phyloP scores from a whole-genome alignment of 176 grass and related monocot species.

The Carex parvula region DNA sequence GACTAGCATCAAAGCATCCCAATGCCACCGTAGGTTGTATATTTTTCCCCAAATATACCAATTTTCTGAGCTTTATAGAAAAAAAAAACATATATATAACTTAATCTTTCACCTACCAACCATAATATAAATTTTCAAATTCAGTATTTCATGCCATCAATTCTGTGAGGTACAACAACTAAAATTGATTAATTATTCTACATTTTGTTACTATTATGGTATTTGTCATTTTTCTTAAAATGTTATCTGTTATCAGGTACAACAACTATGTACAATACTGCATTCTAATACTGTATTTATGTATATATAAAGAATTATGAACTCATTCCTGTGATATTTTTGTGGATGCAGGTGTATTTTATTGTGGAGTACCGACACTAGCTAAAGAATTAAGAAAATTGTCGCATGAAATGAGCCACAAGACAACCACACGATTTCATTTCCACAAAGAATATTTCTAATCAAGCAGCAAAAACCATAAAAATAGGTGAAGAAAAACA shows the following conservation, averaged over 20 bases:
- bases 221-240: neutral
- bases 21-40: constrained; percentile 79
- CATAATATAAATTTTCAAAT: neutral
- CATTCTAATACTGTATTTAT: neutral
- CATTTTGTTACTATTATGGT: neutral
- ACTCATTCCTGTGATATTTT: neutral
- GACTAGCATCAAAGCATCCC: constrained; percentile 76
- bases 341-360: constrained; percentile 72
- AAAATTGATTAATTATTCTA: neutral
- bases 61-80: neutral
- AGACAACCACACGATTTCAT: constrained; percentile 77
- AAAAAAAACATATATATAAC: neutral
- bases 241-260: neutral
- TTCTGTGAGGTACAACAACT: neutral
- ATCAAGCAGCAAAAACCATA: constrained; percentile 6
- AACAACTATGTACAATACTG: neutral
- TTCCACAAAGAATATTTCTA: constrained; percentile 99
- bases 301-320: neutral
- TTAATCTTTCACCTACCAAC: neutral
- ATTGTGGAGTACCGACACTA: constrained; percentile 69
- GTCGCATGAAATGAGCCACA: constrained; percentile 86
- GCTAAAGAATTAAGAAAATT: constrained; percentile 82
- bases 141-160: neutral
- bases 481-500: constrained; percentile 20
- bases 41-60: neutral